Conservation (phyloP, 1,284 basidiomycete species). For the Sanghuangporus sanghuang region DNA sequence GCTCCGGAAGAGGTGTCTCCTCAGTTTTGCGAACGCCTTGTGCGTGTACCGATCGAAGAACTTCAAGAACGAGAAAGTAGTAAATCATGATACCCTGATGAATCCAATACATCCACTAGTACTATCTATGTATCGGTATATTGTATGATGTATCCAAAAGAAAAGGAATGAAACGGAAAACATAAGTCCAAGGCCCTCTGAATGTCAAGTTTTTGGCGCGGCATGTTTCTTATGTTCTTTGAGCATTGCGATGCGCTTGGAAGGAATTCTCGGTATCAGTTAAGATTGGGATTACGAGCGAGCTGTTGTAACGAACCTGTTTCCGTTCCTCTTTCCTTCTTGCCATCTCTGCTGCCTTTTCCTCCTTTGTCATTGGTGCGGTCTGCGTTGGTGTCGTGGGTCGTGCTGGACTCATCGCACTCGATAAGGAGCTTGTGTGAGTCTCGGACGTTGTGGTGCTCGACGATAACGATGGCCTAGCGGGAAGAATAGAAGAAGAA, state of each 20-base stretch:
- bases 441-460: background rate
- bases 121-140: constrained; percentile 3
- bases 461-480: background rate
- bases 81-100: constrained; percentile 19
- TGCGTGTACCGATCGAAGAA: constrained; percentile 62
- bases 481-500: background rate
- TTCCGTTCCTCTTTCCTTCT: constrained; percentile 84
- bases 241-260: constrained; percentile 59
- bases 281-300: background rate
- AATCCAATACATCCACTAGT: background rate
- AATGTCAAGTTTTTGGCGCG: constrained; percentile 4
- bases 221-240: constrained; percentile 61
- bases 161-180: background rate
- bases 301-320: constrained; percentile 42
- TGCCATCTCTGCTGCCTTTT: constrained; percentile 86
- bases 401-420: constrained; percentile 19
- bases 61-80: constrained; percentile 29
- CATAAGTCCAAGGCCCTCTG: background rate
- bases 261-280: constrained; percentile 5
- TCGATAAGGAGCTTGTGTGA: constrained; percentile 18
- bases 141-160: constrained; percentile 1
- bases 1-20: constrained; percentile 24
- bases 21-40: constrained; percentile 37
- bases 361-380: constrained; percentile 70
- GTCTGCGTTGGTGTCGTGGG: constrained; percentile 23